A percentile compares a stretch with the other conserved stretches of the same genome.
Evolutionary conservation across 2,329 filamentous ascomycete genomes (phyloP).

Genomic region (Arachnopeziza araneosa): DNA sequence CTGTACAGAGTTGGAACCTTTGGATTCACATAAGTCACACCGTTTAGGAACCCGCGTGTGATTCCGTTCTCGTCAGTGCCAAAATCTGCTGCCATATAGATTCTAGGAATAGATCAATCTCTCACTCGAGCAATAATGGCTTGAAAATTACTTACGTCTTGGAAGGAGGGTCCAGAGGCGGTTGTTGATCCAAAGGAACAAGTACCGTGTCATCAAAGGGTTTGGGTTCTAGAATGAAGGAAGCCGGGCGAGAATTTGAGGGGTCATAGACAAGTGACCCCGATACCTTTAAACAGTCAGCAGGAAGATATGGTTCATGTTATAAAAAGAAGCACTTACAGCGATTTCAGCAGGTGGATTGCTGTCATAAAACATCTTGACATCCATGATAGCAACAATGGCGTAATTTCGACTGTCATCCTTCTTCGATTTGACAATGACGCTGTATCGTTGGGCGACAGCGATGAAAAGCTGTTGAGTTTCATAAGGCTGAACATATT

Average conservation of each 20-base stretch:
- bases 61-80: conserved; percentile 5
- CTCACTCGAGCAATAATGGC: neutral
- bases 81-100: conserved; percentile 2
- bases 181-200: conserved; percentile 8
- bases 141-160: neutral
- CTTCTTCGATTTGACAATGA: conserved; percentile 41
- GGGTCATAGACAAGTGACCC: conserved; percentile 49
- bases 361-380: conserved; percentile 49
- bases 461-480: conserved; percentile 39
- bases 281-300: conserved; percentile 4
- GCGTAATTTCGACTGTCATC: conserved; percentile 28
- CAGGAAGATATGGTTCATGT: neutral
- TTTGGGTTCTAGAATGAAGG: conserved; percentile 1
- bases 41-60: conserved; percentile 53
- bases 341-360: neutral
- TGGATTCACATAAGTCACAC: conserved; percentile 66
- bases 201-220: conserved; percentile 11
- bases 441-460: conserved; percentile 41
- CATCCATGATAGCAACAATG: conserved; percentile 32
- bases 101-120: neutral
- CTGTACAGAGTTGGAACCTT: conserved; percentile 76
- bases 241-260: conserved; percentile 37
- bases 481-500: conserved; percentile 34
- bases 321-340: neutral
- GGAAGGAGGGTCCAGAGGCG: conserved; percentile 1